A percentile compares a stretch with the other conserved stretches of the same genome.
Evolutionary conservation across 805 yeast genomes (phyloP).

Genomic region (Limtongozyma cylindracea): DNA sequence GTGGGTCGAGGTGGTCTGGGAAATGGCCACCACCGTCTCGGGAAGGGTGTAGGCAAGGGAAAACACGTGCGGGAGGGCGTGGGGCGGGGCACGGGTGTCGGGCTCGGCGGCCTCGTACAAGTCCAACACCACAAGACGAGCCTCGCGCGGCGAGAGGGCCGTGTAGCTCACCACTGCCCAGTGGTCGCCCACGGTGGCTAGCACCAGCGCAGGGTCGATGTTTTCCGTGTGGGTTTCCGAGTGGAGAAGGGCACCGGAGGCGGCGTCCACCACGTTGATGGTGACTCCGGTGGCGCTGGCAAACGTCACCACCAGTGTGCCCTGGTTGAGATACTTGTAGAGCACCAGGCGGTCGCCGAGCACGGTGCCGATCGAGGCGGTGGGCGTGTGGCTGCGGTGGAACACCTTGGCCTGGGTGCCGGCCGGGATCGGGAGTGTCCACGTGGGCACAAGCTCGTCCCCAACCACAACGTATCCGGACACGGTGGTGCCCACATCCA

Average conservation of each 20-base stretch:
- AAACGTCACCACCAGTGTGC: slow-evolving; percentile 27
- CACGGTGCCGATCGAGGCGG: slow-evolving; percentile 37
- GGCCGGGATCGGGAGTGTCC: slow-evolving; percentile 6
- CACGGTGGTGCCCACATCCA: slow-evolving; percentile 2
- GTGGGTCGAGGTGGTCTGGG: slow-evolving; percentile 28
- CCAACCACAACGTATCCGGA: slow-evolving; percentile 5
- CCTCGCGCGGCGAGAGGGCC: slow-evolving; percentile 19
- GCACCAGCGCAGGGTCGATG: slow-evolving; percentile 14
- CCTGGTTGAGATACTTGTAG: slow-evolving; percentile 67
- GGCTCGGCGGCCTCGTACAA: slow-evolving; percentile 13
- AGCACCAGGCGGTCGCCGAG: slow-evolving; percentile 47
- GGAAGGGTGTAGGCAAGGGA: slow-evolving; percentile 40
- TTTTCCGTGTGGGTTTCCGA: slow-evolving; percentile 11
- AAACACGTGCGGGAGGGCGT: slow-evolving; percentile 18
- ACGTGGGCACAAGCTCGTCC: slow-evolving; percentile 4
- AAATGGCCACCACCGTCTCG: slow-evolving; percentile 22
- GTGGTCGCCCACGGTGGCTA: slow-evolving; percentile 51
- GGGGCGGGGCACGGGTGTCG: slow-evolving; percentile 1
- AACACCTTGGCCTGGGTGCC: slow-evolving; percentile 4
- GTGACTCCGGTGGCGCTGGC: slow-evolving; percentile 10
- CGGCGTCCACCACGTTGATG: slow-evolving; percentile 34
- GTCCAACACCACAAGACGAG: slow-evolving; percentile 47
- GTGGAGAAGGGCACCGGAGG: slow-evolving; percentile 42
- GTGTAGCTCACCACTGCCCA: slow-evolving; percentile 55
- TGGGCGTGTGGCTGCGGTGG: slow-evolving; percentile 5